A percentile compares a stretch with the other conserved stretches of the same genome.
Evolutionary conservation across 192 early-diverging fungal species (phyloP).

Genomic region (Geosiphon pyriformis): DNA sequence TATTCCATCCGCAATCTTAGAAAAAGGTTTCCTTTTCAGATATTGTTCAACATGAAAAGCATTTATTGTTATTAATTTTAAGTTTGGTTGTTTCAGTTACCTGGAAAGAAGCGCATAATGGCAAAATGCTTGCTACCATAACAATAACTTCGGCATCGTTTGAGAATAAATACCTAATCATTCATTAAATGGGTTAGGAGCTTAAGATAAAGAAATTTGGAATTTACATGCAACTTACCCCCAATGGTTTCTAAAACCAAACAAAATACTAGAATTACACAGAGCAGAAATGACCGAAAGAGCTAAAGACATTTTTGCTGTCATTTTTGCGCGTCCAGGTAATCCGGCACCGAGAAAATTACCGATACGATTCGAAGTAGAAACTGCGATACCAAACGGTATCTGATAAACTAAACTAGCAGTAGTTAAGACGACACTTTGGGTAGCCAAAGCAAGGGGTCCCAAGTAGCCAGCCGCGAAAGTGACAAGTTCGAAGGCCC

Average conservation of each 20-base stretch:
- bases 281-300: slow-evolving; percentile 47
- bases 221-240: slow-evolving; percentile 47
- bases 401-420: slow-evolving; percentile 65
- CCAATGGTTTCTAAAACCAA: slow-evolving; percentile 46
- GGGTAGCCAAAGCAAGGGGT: slow-evolving; percentile 69
- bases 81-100: slow-evolving; percentile 18
- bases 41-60: too few species aligned
- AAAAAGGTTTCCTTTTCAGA: too few species aligned
- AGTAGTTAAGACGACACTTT: slow-evolving; percentile 74
- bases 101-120: slow-evolving; percentile 74
- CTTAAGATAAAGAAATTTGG: background rate
- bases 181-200: background rate
- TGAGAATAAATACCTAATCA: slow-evolving; percentile 50
- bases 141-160: slow-evolving; percentile 61
- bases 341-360: slow-evolving; percentile 62
- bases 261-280: slow-evolving; percentile 47
- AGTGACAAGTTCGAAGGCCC: slow-evolving; percentile 67
- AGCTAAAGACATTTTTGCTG: slow-evolving; percentile 45
- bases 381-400: slow-evolving; percentile 77
- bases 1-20: slow-evolving; percentile 57
- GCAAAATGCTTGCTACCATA: slow-evolving; percentile 69
- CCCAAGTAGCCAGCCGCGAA: slow-evolving; percentile 76
- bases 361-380: slow-evolving; percentile 75
- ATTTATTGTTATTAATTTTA: background rate
- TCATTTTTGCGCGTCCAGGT: slow-evolving; percentile 42